These are phyloP conservation scores for Zymoseptoria ardabiliae DNA, from an alignment of 2,329 filamentous ascomycete genomes.

Conservation along the genomic window DNA sequence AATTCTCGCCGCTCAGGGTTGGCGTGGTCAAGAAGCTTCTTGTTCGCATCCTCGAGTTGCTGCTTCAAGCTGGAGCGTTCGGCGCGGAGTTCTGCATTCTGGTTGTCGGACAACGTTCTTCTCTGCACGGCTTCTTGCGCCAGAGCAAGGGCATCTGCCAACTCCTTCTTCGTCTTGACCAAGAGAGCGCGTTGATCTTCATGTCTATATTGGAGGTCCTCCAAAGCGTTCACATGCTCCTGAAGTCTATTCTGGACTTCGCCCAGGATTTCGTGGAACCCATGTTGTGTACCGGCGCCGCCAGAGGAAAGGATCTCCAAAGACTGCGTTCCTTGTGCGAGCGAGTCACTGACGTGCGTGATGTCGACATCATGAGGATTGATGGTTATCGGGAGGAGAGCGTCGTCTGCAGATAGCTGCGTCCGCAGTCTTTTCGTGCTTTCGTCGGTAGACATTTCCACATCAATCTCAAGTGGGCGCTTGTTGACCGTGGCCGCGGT, in stretches of 20 bases:
- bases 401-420: conserved; percentile 2
- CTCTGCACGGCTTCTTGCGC: conserved; percentile 20
- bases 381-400: conserved; percentile 21
- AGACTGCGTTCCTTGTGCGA: conserved; percentile 25
- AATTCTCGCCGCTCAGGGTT: conserved; percentile 29
- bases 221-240: conserved; percentile 25
- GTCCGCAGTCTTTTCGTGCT: conserved; percentile 22
- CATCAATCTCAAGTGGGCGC: conserved; percentile 9
- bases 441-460: conserved; percentile 2
- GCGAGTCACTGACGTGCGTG: conserved; percentile 38
- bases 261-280: conserved; percentile 17
- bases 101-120: conserved; percentile 13
- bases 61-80: conserved; percentile 23
- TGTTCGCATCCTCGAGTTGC: conserved; percentile 25
- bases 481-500: conserved; percentile 10
- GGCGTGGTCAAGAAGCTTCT: conserved; percentile 21
- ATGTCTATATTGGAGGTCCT: conserved; percentile 27
- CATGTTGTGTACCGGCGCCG: conserved; percentile 12
- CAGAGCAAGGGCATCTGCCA: conserved; percentile 20
- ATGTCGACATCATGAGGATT: conserved; percentile 30
- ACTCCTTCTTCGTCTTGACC: conserved; percentile 18
- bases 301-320: not conserved
- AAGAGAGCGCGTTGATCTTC: conserved; percentile 27
- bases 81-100: conserved; percentile 17
- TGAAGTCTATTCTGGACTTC: conserved; percentile 19